A percentile compares a stretch with the other conserved stretches of the same genome.
These are phyloP conservation scores for Helichrysum umbraculigerum DNA, from an alignment of 129 eudicot species.

Conservation along the genomic window DNA sequence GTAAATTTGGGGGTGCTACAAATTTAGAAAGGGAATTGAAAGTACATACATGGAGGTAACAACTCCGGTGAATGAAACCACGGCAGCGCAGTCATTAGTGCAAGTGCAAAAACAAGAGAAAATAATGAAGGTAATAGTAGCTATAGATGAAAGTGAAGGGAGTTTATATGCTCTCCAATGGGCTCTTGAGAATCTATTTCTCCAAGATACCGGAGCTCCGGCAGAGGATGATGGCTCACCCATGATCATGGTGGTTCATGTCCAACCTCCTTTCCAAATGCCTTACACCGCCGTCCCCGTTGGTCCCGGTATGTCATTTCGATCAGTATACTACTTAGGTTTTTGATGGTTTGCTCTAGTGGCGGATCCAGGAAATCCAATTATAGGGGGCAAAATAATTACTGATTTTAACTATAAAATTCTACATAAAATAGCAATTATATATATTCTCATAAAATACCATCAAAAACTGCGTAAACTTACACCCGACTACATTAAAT, in stretches of 20 bases:
- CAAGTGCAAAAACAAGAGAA: conserved; percentile 26
- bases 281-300: conserved; percentile 31
- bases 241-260: conserved; percentile 32
- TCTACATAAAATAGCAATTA: no score
- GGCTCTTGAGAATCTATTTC: conserved; percentile 26
- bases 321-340: background rate
- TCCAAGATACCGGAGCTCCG: conserved; percentile 10
- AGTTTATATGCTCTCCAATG: conserved; percentile 41
- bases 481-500: no score
- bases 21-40: background rate
- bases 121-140: conserved; percentile 36
- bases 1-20: no score
- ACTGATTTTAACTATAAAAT: no score
- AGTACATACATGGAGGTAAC: background rate
- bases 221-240: conserved; percentile 10
- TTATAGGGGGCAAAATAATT: no score
- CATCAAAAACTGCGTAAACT: no score
- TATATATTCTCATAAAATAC: no score
- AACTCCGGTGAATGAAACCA: conserved; percentile 2
- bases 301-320: conserved; percentile 24
- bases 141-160: conserved; percentile 36
- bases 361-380: no score
- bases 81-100: conserved; percentile 1
- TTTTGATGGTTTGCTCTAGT: no score
- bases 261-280: conserved; percentile 36